A percentile compares a stretch with the other conserved stretches of the same genome.
These are phyloP conservation scores for Lecanicillium sp. DNA, from an alignment of 2,329 filamentous ascomycete genomes.

Conservation along the genomic window DNA sequence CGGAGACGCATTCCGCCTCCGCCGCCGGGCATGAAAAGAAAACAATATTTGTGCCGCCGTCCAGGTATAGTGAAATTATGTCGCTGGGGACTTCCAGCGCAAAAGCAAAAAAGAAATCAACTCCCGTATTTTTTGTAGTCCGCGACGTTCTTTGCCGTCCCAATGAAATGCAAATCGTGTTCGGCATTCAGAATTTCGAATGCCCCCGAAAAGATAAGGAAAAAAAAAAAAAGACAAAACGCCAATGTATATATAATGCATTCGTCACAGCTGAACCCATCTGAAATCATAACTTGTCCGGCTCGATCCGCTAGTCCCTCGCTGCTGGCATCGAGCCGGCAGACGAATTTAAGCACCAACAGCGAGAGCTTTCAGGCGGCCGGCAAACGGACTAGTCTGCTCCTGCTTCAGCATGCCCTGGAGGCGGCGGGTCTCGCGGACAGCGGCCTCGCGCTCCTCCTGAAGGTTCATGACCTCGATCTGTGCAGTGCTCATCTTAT, in stretches of 20 bases:
- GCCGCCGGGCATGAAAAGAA: neutral
- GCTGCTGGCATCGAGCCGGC: slow-evolving; percentile 11
- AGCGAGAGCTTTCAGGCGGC: slow-evolving; percentile 31
- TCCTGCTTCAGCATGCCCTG: slow-evolving; percentile 61
- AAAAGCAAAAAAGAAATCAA: slow-evolving; percentile 1
- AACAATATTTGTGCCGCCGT: neutral
- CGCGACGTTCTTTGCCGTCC: slow-evolving; percentile 7
- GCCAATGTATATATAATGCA: slow-evolving; percentile 33
- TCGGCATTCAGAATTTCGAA: neutral
- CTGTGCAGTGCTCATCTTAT: slow-evolving; percentile 73
- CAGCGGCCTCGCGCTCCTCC: slow-evolving; percentile 66
- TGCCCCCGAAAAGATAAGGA: too few relatives aligned
- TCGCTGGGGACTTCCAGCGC: neutral
- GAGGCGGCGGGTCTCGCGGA: slow-evolving; percentile 63
- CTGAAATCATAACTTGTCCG: slow-evolving; percentile 12
- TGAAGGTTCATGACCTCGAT: slow-evolving; percentile 79
- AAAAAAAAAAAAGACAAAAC: slow-evolving; percentile 26
- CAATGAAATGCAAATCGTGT: slow-evolving; percentile 11
- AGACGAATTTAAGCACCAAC: slow-evolving; percentile 17
- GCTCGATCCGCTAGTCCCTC: slow-evolving; percentile 7
- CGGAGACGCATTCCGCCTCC: neutral
- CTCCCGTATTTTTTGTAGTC: neutral
- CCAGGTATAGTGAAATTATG: neutral
- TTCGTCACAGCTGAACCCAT: slow-evolving; percentile 14
- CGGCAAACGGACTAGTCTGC: slow-evolving; percentile 46